phyloP scores from a whole-genome alignment of 2,329 filamentous ascomycete species.

The Ambrosiella beaveri region DNA sequence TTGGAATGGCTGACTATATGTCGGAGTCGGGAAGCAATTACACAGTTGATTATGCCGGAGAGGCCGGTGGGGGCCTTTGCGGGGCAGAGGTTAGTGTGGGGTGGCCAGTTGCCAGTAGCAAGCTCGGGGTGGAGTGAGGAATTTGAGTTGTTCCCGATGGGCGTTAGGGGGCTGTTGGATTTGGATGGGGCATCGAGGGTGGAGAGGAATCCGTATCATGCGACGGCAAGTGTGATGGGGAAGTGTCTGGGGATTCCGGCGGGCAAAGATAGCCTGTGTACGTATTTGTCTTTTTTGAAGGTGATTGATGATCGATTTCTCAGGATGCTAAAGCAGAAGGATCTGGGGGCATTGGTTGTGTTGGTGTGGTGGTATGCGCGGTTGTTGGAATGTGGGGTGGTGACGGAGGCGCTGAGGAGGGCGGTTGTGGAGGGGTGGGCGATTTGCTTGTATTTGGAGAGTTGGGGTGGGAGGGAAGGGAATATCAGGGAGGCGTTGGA shows the following conservation, averaged over 20 bases:
- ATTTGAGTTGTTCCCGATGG: constrained; percentile 18
- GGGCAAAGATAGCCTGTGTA: constrained; percentile 24
- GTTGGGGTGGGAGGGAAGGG: constrained; percentile 1
- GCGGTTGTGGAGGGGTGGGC: constrained; percentile 31
- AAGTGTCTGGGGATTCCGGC: constrained; percentile 21
- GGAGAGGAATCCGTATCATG: constrained; percentile 20
- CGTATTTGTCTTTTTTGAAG: constrained; percentile 30
- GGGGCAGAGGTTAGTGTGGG: background rate
- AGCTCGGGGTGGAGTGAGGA: background rate
- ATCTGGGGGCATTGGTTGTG: constrained; percentile 35
- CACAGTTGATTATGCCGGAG: background rate
- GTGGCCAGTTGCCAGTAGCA: too few species aligned
- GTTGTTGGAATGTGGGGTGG: constrained; percentile 23
- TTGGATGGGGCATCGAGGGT: constrained; percentile 15
- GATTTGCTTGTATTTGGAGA: constrained; percentile 26
- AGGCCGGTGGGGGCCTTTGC: background rate
- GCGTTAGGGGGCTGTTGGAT: constrained; percentile 19
- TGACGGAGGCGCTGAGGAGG: constrained; percentile 30
- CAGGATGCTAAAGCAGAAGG: constrained; percentile 29
- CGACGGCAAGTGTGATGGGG: constrained; percentile 21
- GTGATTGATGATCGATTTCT: constrained; percentile 28
- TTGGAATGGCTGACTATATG: constrained; percentile 42
- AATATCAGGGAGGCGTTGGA: constrained; percentile 10
- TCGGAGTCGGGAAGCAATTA: constrained; percentile 35
- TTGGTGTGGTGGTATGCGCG: constrained; percentile 41